Conservation (phyloP, 139 green algal species). For the Yamagishiella unicocca region DNA sequence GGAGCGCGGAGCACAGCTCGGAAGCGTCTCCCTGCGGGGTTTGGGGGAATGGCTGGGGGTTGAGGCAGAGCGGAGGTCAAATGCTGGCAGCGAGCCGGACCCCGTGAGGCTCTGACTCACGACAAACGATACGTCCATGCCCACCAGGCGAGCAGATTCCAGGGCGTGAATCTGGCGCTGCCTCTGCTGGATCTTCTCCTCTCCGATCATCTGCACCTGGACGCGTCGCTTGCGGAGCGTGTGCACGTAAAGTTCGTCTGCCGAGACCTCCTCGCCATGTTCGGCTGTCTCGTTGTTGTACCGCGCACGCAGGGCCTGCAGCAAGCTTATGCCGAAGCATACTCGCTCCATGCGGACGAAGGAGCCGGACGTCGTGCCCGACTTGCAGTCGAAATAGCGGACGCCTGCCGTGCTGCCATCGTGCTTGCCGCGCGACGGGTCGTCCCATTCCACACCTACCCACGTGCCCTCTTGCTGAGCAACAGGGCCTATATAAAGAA, state of each 20-base stretch:
- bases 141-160: conserved; percentile 59
- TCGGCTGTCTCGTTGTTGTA: conserved; percentile 72
- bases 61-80: neutral
- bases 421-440: conserved; percentile 83
- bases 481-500: conserved; percentile 81
- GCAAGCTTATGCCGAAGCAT: conserved; percentile 54
- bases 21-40: conserved; percentile 49
- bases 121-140: conserved; percentile 56
- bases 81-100: too few relatives aligned
- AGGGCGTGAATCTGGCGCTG: conserved; percentile 65
- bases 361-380: conserved; percentile 57
- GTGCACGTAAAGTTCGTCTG: conserved; percentile 64
- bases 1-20: conserved; percentile 40
- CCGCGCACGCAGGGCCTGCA: conserved; percentile 62
- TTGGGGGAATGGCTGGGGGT: neutral
- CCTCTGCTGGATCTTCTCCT: conserved; percentile 66
- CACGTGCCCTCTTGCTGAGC: conserved; percentile 74
- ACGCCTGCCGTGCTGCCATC: conserved; percentile 73
- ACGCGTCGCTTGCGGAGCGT: conserved; percentile 61
- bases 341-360: conserved; percentile 83
- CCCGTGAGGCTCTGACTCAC: too few relatives aligned
- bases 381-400: conserved; percentile 79
- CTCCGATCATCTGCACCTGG: conserved; percentile 75
- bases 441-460: conserved; percentile 92
- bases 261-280: conserved; percentile 38